phyloP scores from a whole-genome alignment of 192 early-diverging fungal species.

The Gonapodya sp. region DNA sequence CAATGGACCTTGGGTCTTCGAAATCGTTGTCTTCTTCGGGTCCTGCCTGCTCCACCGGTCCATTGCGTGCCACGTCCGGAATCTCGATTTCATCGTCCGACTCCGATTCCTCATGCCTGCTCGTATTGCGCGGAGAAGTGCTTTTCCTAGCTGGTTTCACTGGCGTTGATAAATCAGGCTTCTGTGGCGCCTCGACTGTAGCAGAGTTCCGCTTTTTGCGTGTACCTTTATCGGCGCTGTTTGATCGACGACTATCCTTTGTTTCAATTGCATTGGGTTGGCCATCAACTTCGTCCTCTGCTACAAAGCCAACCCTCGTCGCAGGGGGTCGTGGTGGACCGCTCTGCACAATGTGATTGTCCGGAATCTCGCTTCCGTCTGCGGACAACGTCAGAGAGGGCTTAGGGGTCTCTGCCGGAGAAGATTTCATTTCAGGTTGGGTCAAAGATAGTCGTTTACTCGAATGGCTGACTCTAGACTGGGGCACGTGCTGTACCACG shows the following conservation, averaged over 20 bases:
- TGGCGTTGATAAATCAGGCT: too few species aligned
- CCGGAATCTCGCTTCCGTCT: neutral
- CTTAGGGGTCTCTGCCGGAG: neutral
- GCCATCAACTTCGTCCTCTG: neutral
- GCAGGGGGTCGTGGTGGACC: neutral
- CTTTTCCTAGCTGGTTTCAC: too few species aligned
- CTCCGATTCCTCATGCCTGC: neutral
- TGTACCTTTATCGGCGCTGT: too few species aligned
- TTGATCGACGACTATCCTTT: too few species aligned
- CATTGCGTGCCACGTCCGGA: neutral
- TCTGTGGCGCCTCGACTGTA: too few species aligned
- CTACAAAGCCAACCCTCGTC: neutral
- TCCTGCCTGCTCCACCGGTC: neutral
- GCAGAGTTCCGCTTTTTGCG: too few species aligned
- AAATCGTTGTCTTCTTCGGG: neutral
- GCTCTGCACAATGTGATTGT: neutral
- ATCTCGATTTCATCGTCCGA: neutral
- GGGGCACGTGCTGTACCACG: neutral
- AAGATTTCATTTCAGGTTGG: neutral
- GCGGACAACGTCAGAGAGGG: neutral
- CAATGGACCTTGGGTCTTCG: neutral
- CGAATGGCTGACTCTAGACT: neutral
- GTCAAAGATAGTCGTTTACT: neutral
- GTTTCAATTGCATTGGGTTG: too few species aligned
- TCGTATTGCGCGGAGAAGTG: neutral